Base-by-base conservation (phyloP, 192 early-diverging fungal species). In the Podila epigama region DNA sequence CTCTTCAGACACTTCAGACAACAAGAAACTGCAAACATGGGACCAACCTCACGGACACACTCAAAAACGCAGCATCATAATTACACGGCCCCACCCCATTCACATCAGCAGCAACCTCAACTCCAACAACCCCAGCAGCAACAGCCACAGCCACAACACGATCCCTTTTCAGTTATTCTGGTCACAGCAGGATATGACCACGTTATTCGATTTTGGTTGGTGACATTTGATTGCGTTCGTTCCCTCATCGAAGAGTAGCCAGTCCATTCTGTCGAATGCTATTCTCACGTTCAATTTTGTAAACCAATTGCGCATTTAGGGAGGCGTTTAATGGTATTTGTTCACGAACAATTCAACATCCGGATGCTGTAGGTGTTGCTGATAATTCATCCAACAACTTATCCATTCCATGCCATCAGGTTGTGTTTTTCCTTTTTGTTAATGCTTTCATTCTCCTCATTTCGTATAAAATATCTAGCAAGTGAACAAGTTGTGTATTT, bases 401-500 rank as follows among this genome's bases (percentile, higher is more conserved):
- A 53, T 42, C 48, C 36, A 37, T n/a, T n/a, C n/a, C n/a, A n/a
- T n/a, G n/a, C n/a, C n/a, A n/a, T n/a, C n/a, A n/a, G n/a, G n/a
- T n/a, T n/a, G n/a, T n/a, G n/a, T 56, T 52, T 40, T 36, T 50
- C 18, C 29, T 18, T 28, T 32, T 15, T 20, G 18, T 37, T 69
- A 25, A 40, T 5, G 29, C 33, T 2, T 35, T 51, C 48, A 32
- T 22, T 35, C 7, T n/a, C 41, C 3, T 27, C 0, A 11, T 25
- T 55, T 40, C 15, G 12, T 28, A 52, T 27, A 1, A 50, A 28
- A 28, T 59, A 9, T 25, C 53, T 54, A 94, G 93, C 93, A 95
- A 90, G 92, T 96, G 22, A 96, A 96, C 75, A 75, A 90, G 51
- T 79, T 96, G 32, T 89, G 89, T 37, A 95, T 96, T 12, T 95